Base-by-base conservation (phyloP, 2,329 filamentous ascomycete species). In the Aspergillus brunneoviolaceus region DNA sequence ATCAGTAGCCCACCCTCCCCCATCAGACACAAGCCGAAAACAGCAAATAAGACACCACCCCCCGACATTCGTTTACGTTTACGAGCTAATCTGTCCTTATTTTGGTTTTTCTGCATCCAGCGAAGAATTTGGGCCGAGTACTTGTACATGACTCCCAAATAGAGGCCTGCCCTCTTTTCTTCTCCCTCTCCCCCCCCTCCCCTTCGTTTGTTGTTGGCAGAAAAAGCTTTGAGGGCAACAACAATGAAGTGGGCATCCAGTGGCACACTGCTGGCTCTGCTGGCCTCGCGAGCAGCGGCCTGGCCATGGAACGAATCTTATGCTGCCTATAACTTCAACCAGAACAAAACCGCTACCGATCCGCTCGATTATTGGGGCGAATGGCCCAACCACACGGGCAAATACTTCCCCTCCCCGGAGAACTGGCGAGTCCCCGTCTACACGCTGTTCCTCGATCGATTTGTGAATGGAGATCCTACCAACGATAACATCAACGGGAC, bases 401-500 rank as follows among this genome's bases (percentile, higher is more conserved):
- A 63, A 21, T 87, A 84, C 65, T 69, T 74, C n/a, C 73, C 77
- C 0, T 87, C 85, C 21, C 86, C 86, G 2, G 68, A 75, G 0
- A 87, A 85, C 64, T 89, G 86, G 86, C 80, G 86, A 21, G 81
- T 88, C 61, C 86, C 86, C 0, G 84, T 87, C 68, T 89, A 88
- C 71, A 86, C 84, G 9, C 74, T 88, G 52, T 87, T 87, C 67
- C 73, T 87, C 11, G 86, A 88, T 70, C 77, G 84, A 60, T 88
- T 84, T 66, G 84, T 86, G 50, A 87, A 88, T 65, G 85, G 85
- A 27, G 82, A 88, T 65, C 85, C 86, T 7, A 77, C 76, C 2
- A 88, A 88, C 68, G 85, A 88, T 68, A 81, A 87, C 65, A 80
- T 80, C 52, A 88, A 88, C 68, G 81, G 79, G 7, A 87, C 85